These are phyloP conservation scores for Penicillium fimorum DNA, from an alignment of 495 filamentous ascomycete genomes.

Conservation along the genomic window DNA sequence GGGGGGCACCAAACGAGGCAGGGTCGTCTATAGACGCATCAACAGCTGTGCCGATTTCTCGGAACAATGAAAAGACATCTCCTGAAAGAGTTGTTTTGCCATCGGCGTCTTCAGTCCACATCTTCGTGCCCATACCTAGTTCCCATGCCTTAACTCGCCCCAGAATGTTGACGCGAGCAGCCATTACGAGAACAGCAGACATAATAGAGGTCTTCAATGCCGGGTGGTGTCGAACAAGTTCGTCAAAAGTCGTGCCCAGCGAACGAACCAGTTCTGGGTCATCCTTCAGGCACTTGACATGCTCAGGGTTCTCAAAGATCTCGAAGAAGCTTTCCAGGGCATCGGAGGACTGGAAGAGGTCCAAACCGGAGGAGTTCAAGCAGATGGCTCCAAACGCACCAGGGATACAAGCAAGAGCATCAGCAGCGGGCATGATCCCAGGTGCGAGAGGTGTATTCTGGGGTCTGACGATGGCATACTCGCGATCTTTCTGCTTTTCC, in stretches of 20 bases:
- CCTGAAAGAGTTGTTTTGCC: slow-evolving; percentile 34
- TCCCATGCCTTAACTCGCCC: slow-evolving; percentile 64
- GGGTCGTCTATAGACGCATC: slow-evolving; percentile 31
- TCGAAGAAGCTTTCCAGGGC: slow-evolving; percentile 86
- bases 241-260: slow-evolving; percentile 85
- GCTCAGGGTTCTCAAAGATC: slow-evolving; percentile 87
- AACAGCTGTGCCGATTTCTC: slow-evolving; percentile 33
- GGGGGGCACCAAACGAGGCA: slow-evolving; percentile 32
- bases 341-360: slow-evolving; percentile 79
- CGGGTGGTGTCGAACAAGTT: slow-evolving; percentile 91
- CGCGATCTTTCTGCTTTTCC: slow-evolving; percentile 25
- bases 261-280: slow-evolving; percentile 57
- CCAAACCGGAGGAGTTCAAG: slow-evolving; percentile 82
- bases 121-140: slow-evolving; percentile 72
- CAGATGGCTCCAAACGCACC: slow-evolving; percentile 91
- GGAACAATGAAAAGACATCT: slow-evolving; percentile 33
- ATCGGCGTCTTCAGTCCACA: slow-evolving; percentile 59
- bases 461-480: slow-evolving; percentile 37
- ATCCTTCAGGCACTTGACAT: slow-evolving; percentile 75
- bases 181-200: slow-evolving; percentile 77
- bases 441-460: slow-evolving; percentile 53
- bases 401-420: slow-evolving; percentile 83
- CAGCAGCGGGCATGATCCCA: slow-evolving; percentile 78
- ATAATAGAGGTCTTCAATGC: slow-evolving; percentile 74
- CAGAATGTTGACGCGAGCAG: slow-evolving; percentile 69